Conservation (phyloP, 495 filamentous ascomycete genomes). For the Schizothecium vesticola region DNA sequence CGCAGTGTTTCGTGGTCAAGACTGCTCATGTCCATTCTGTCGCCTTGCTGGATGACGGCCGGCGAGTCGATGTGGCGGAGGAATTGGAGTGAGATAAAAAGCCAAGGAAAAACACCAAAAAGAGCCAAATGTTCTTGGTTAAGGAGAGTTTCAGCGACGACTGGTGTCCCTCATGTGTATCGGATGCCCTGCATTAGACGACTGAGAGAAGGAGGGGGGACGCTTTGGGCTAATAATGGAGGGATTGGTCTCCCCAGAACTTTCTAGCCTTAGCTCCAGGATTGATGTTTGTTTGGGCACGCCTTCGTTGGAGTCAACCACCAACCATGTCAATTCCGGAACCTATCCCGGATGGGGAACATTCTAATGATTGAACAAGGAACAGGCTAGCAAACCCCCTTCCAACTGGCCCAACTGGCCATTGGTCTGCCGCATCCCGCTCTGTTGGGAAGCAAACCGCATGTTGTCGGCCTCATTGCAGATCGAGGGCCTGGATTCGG, state of each 20-base stretch:
- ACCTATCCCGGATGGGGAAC: too few species aligned
- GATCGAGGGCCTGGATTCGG: not conserved
- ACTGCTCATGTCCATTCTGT: not conserved
- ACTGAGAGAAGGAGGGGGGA: not conserved
- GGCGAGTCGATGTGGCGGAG: not conserved
- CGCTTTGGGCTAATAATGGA: too few species aligned
- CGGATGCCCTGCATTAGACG: not conserved
- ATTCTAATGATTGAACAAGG: not conserved
- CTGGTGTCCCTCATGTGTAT: not conserved
- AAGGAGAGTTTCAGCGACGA: not conserved
- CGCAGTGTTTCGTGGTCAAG: not conserved
- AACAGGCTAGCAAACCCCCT: not conserved
- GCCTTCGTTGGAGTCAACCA: too few species aligned
- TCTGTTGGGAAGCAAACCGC: not conserved
- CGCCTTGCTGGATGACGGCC: not conserved
- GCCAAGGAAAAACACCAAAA: not conserved
- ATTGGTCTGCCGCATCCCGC: not conserved
- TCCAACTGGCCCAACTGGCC: too few species aligned
- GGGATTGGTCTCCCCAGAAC: too few species aligned
- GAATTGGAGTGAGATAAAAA: too few species aligned
- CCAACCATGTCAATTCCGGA: too few species aligned
- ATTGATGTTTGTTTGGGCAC: too few species aligned
- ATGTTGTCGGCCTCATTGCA: not conserved
- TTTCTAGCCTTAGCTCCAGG: too few species aligned
- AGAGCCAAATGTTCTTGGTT: not conserved